Base-by-base conservation (phyloP, 345 rosid species). In the Zanthoxylum bungeanum region DNA sequence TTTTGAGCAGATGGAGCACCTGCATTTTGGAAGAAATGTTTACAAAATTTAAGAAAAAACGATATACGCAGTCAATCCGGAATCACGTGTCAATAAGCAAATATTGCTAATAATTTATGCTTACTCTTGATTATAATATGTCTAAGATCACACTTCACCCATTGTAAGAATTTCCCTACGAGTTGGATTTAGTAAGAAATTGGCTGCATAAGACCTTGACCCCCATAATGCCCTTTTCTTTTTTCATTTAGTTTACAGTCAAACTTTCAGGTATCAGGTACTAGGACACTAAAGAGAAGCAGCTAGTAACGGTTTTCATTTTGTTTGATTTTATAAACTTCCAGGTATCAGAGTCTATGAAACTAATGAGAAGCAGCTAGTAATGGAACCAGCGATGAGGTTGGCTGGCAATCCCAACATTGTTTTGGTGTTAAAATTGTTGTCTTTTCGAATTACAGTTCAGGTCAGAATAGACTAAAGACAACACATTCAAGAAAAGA, bases 401-500 rank as follows among this genome's bases (percentile, higher is more conserved):
- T 91, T 91, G 92, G 93, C 93, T 47, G 93, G 97, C 73, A 91
- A 91, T 77, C 89, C 97, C 68, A 84, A 86, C 72, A 87, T 91
- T 33, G 78, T 83, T 74, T 40, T 88, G 83, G 88, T 82, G 81
- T 12, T 89, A 64, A 88, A 88, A 70, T 40, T 85, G 16, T 27
- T 84, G 78, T 83, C 87, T 70, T 66, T 87, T 7, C 76, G 7
- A 40, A 65, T 91, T 58, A 81, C 74, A 80, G 77, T 88, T 82
- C 92, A 91, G 92, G 93, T 87, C 60, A 73, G 87, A 81, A 69
- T 57, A 40, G 51, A 53, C 42, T 33, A 21, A 46, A 53, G 56
- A 64, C 61, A 24, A 22, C 64, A 55, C 42, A 16, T 44, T 56
- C 53, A n/a, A 5, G 17, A 44, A 24, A 53, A 64, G 59, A 75